These are phyloP conservation scores for Trichosporon coremiiforme DNA, from an alignment of 1,284 basidiomycete genomes.

Conservation along the genomic window DNA sequence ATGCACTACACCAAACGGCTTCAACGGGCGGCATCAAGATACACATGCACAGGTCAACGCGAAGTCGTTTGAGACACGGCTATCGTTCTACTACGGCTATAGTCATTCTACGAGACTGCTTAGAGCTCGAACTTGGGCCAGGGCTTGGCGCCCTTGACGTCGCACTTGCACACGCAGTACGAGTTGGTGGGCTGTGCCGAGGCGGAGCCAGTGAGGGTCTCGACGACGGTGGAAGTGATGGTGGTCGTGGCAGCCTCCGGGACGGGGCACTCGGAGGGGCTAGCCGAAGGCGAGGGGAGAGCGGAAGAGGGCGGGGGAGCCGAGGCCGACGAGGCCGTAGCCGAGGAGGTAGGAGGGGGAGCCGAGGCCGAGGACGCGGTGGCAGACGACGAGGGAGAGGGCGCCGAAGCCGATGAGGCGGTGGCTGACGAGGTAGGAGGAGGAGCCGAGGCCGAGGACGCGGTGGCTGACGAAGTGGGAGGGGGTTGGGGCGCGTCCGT, in stretches of 20 bases:
- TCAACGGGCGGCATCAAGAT: no score
- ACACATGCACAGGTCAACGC: not conserved
- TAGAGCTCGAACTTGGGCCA: conserved; percentile 27
- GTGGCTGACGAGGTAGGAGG: no score
- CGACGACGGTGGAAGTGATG: not conserved
- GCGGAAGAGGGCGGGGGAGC: conserved; percentile 6
- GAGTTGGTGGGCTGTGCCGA: not conserved
- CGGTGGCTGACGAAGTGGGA: not conserved
- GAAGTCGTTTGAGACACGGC: no score
- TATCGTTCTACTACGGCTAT: not conserved
- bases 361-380: conserved; percentile 3
- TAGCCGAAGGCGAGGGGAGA: not conserved
- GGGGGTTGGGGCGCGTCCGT: not conserved
- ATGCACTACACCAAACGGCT: no score
- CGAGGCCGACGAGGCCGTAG: not conserved
- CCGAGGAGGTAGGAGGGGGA: not conserved
- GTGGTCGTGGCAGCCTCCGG: not conserved
- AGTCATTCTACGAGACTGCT: not conserved
- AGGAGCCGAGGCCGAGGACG: no score
- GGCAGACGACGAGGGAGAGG: not conserved
- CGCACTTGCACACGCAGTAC: conserved; percentile 22
- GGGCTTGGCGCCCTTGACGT: conserved; percentile 23
- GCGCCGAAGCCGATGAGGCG: not conserved
- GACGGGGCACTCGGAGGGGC: not conserved
- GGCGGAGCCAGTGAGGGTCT: conserved; percentile 20